A percentile compares a stretch with the other conserved stretches of the same genome.
phyloP scores from a whole-genome alignment of 2,329 filamentous ascomycete species.

The Camillea tinctor region DNA sequence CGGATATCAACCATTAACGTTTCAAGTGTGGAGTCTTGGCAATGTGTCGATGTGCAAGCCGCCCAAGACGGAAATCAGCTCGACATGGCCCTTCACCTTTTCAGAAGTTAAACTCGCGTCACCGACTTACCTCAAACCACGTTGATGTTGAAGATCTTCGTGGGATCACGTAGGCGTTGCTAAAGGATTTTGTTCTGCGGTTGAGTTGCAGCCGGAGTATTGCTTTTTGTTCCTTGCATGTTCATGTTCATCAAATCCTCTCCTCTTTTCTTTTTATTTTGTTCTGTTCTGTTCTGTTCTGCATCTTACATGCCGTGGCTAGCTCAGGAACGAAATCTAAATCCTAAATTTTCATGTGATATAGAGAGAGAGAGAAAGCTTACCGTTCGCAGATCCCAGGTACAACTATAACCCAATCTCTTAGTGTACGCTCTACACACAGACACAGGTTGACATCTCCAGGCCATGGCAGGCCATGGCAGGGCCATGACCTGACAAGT shows the following conservation, averaged over 20 bases:
- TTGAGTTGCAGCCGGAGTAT: neutral
- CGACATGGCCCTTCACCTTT: slow-evolving; percentile 2
- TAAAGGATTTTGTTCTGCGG: neutral
- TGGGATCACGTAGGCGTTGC: neutral
- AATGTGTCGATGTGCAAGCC: slow-evolving; percentile 14
- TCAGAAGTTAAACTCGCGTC: neutral
- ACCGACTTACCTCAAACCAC: neutral
- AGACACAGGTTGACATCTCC: neutral
- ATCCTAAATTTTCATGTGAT: neutral
- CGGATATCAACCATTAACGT: slow-evolving; percentile 21
- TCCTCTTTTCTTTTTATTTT: neutral
- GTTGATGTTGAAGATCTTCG: neutral
- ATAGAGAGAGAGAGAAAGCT: neutral
- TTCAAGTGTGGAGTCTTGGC: slow-evolving; percentile 22
- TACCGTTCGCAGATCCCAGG: neutral
- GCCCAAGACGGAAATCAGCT: slow-evolving; percentile 19
- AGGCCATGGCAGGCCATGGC: neutral
- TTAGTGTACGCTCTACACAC: no score
- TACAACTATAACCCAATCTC: neutral
- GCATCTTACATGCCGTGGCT: neutral
- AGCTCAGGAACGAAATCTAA: neutral
- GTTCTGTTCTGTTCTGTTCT: neutral
- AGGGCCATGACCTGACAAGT: neutral
- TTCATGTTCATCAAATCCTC: neutral
- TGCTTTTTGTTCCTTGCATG: neutral